Base-by-base conservation (phyloP, 2,329 filamentous ascomycete genomes). In the Cladobotryum mycophilum region DNA sequence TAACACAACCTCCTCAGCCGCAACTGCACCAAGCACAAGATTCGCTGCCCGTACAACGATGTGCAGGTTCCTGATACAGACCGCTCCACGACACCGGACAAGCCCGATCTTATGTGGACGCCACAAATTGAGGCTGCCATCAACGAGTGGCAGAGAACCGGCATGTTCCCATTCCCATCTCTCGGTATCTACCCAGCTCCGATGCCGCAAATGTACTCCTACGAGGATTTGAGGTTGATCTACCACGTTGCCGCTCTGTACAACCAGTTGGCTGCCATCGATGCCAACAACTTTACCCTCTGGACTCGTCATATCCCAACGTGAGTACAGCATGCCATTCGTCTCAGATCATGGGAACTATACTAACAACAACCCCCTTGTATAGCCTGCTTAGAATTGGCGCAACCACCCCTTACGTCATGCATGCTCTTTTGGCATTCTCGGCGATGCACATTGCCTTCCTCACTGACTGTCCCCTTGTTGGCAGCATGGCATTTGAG, bases 11-110 rank as follows among this genome's bases (percentile, higher is more conserved):
- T 41, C 22, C 41, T 34, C 64, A 95, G 91, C 75, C 89, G 89
- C 64, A 99, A 99, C 72, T 99, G 93, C 73, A 96, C 92, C 55
- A 99, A 97, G 74, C 93, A 99, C 74, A 96, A 96, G 74, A 93
- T 95, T 62, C 88, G 91, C 64, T 99, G 93, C 72, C 93, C 96
- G 61, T 99, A 97, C 75, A 95, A 96, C 78, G 91, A 97, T 66
- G 84, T 85, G 64, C 81, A 87, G 45, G 76, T 81, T 42, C 61
- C 67, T 48, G 84, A 87, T 58, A 76, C 81, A 59, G 78, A 82
- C 59, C 75, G 81, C 58, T 76, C 80, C 45, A 76, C 79, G 36
- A 74, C 76, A 40, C 81, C 80, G 57, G 81, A 82, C 56, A 82
- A 80, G 69, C 76, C 81, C 52, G 81, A 85, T 62, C 79, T 97